A percentile compares a stretch with the other conserved stretches of the same genome.
Evolutionary conservation across 805 yeast species (phyloP).

Genomic region (Myxozyma monticola): DNA sequence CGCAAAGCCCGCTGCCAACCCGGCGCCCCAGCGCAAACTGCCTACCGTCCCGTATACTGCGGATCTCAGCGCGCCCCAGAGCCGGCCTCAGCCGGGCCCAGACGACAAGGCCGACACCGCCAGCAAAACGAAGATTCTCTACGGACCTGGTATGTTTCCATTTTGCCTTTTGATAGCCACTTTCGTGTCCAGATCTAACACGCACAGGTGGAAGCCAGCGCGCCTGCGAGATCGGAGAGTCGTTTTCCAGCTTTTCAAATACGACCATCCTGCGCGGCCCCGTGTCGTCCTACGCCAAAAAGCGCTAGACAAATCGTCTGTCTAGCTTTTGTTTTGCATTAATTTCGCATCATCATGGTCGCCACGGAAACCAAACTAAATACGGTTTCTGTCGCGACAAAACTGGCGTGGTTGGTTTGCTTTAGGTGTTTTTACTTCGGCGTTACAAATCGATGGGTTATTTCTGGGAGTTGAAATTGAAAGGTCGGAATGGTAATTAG

Average conservation of each 20-base stretch:
- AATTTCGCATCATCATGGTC: not conserved
- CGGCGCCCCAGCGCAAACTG: no score
- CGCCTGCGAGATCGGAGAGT: not conserved
- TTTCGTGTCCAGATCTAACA: not conserved
- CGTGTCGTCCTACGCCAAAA: not conserved
- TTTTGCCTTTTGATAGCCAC: not conserved
- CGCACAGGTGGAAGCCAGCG: not conserved
- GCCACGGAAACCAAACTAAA: not conserved
- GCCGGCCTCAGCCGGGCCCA: no score
- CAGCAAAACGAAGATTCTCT: conserved; percentile 7
- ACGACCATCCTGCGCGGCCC: conserved; percentile 10
- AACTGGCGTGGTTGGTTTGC: no score
- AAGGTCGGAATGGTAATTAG: no score
- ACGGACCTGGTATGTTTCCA: conserved; percentile 16
- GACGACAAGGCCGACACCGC: no score
- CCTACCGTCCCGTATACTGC: no score
- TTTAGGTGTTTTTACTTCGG: no score
- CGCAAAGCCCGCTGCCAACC: no score
- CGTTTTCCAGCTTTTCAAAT: not conserved
- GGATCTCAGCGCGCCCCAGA: not conserved
- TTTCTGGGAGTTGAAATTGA: no score
- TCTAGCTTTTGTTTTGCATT: not conserved
- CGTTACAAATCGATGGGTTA: no score
- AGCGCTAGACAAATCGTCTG: not conserved
- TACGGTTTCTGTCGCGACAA: no score